Conservation (phyloP, 768 basidiomycete genomes). For the Sarcomyxa edulis region DNA sequence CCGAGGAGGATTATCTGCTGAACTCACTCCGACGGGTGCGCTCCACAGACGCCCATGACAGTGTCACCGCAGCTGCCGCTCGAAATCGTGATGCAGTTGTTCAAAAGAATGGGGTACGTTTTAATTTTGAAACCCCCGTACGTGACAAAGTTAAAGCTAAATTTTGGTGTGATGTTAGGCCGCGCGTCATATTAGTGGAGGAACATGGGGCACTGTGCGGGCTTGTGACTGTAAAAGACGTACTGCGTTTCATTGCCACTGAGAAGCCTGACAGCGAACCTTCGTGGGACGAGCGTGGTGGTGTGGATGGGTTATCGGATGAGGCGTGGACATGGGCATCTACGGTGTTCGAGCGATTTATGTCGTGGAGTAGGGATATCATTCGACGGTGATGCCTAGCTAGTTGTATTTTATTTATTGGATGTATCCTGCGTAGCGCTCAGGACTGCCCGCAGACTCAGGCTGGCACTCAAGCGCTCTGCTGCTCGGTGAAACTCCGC, state of each 20-base stretch:
- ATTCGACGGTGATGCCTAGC: conserved; percentile 26
- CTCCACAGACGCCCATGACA: conserved; percentile 80
- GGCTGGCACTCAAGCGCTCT: too few species aligned
- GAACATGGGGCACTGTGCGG: conserved; percentile 79
- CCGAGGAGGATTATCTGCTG: conserved; percentile 1
- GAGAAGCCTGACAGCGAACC: conserved; percentile 47
- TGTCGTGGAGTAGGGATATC: conserved; percentile 32
- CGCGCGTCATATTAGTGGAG: conserved; percentile 93
- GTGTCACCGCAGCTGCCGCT: conserved; percentile 89
- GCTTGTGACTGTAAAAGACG: conserved; percentile 93
- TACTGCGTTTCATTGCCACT: conserved; percentile 77
- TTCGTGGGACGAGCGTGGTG: conserved; percentile 59
- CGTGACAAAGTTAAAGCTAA: conserved; percentile 4
- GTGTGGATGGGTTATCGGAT: conserved; percentile 60
- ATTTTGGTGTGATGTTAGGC: conserved; percentile 46
- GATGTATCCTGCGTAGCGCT: background rate
- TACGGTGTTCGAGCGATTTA: conserved; percentile 26
- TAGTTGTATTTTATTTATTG: conserved; percentile 2
- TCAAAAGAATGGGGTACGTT: conserved; percentile 94
- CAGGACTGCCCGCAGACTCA: background rate
- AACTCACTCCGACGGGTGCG: background rate
- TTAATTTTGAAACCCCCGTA: too few species aligned
- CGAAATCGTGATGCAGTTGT: conserved; percentile 96
- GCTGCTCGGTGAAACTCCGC: too few species aligned
- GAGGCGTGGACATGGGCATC: conserved; percentile 55